These are phyloP conservation scores for Ichthyophonus hoferi DNA, from an alignment of 208 protist genomes.

Conservation along the genomic window DNA sequence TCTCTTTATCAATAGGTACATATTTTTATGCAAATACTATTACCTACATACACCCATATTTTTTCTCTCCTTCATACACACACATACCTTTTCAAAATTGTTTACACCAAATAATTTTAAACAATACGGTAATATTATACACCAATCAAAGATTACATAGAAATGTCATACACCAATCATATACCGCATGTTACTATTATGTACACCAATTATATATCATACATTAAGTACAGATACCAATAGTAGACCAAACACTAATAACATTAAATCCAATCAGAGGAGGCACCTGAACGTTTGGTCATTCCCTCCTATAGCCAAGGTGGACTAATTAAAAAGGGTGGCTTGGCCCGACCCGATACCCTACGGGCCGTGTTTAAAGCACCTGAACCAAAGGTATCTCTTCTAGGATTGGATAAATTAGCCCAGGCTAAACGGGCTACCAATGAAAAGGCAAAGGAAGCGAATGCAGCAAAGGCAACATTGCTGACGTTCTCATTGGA, in stretches of 20 bases:
- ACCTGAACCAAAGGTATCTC: not conserved
- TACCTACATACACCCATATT: not conserved
- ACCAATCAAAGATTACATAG: too few species aligned
- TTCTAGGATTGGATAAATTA: constrained; percentile 16
- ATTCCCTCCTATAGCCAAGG: not conserved
- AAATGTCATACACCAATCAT: too few species aligned
- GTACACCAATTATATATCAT: too few species aligned
- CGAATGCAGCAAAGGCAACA: not conserved
- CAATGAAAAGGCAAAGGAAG: not conserved
- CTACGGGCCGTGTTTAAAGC: constrained; percentile 7
- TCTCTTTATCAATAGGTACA: too few species aligned
- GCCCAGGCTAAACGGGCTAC: not conserved
- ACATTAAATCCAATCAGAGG: not conserved
- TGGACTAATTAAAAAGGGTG: not conserved
- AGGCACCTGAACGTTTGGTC: not conserved
- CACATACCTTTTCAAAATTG: too few species aligned
- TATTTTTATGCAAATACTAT: not conserved
- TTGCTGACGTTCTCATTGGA: not conserved
- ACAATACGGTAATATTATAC: too few species aligned
- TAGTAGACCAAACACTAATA: too few species aligned
- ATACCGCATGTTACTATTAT: too few species aligned
- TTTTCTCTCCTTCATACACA: not conserved
- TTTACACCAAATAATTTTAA: too few species aligned
- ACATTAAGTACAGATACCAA: too few species aligned
- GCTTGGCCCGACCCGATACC: not conserved